Base-by-base conservation (phyloP, 2,329 filamentous ascomycete genomes). In the Stylonectria norvegica region DNA sequence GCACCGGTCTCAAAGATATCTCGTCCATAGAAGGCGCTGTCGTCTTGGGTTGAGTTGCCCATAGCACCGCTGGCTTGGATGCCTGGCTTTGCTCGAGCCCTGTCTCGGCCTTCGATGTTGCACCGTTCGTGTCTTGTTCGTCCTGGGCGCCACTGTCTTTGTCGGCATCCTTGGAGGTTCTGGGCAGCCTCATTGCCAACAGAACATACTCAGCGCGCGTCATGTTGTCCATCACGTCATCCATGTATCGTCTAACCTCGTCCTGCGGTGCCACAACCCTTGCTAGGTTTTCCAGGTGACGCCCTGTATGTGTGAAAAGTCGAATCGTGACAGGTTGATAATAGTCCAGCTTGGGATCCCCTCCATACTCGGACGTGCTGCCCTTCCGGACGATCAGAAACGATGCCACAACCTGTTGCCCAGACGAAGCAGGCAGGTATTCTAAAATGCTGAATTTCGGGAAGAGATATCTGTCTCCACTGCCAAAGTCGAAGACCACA, bases 381-480 rank as follows among this genome's bases (percentile, higher is more conserved):
- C 82, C 85, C 60, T 83, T 84, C 34, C 85, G 81, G 5, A 87
- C 84, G 43, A 90, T 80, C 9, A 93, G 69, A 57, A 91, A 93
- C 1, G 85, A 90, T 3, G 83, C 83, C 30, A 89, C 75, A 2
- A 86, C 75, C 42, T 81, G 74, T 36, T 79, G 76, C 2, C 77
- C 76, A 4, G 69, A 63, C 8, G 68, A 57, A 2, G 62, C 56
- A 6, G 65, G 61, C 2, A 82, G 67, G 56, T 79, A 82, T 58
- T 93, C 86, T 35, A 91, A 62, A 22, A 91, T 83, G 61, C 83
- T 86, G 58, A 86, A 84, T 50, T 83, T 86, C 2, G 87, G 87
- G 48, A 93, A 90, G 34, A 88, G 67, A 58, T 86, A 90, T 18
- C 86, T 78, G 60, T 91, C 86, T 32, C 85, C 85, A 3, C 70